A percentile compares a stretch with the other conserved stretches of the same genome.
These are phyloP conservation scores for Neopestalotiopsis sp. DNA, from an alignment of 2,329 filamentous ascomycete genomes.

Conservation along the genomic window DNA sequence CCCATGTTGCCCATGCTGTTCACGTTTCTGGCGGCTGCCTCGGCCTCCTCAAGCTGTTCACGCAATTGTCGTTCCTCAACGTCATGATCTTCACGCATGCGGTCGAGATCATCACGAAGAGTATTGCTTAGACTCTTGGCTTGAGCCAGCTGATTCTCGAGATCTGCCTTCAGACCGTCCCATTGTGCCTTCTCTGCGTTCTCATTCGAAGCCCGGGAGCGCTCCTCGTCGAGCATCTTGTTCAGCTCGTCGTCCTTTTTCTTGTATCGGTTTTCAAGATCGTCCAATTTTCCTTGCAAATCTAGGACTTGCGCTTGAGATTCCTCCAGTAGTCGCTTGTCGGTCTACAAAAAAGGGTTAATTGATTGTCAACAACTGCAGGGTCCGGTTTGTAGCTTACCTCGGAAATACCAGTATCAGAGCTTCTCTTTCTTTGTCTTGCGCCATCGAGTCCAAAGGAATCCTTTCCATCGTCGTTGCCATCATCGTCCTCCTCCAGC, in stretches of 20 bases:
- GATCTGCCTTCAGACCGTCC: conserved; percentile 65
- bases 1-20: conserved; percentile 26
- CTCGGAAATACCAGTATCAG: conserved; percentile 39
- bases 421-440: conserved; percentile 42
- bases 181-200: conserved; percentile 74
- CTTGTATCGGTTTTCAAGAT: conserved; percentile 72
- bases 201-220: conserved; percentile 54
- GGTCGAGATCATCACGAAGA: conserved; percentile 79
- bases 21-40: conserved; percentile 37
- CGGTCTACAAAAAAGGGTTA: conserved; percentile 48
- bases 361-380: background rate
- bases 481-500: conserved; percentile 92
- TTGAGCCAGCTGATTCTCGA: conserved; percentile 77
- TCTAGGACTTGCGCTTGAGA: conserved; percentile 79
- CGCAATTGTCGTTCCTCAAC: conserved; percentile 67
- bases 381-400: conserved; percentile 30
- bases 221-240: conserved; percentile 63
- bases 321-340: conserved; percentile 78
- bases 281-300: conserved; percentile 74
- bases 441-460: conserved; percentile 64
- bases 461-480: conserved; percentile 63
- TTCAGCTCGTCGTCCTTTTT: conserved; percentile 75
- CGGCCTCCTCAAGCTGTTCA: conserved; percentile 64
- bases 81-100: conserved; percentile 71
- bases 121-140: conserved; percentile 80